Base-by-base conservation (phyloP, 805 yeast genomes). In the Yarrowia bubula region DNA sequence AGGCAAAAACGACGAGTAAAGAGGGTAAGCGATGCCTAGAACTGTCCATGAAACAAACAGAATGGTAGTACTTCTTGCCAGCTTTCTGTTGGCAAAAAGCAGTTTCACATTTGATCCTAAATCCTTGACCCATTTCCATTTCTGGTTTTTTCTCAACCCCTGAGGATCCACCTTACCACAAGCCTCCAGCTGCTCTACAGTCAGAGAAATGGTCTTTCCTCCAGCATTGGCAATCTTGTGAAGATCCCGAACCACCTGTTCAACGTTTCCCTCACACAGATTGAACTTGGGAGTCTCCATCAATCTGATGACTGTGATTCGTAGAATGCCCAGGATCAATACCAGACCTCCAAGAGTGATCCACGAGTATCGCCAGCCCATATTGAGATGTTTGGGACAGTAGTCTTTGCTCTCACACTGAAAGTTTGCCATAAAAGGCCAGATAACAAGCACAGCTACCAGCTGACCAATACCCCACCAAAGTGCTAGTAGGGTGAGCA, bases 381-480 rank as follows among this genome's bases (percentile, higher is more conserved):
- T 79, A 72, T 85, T 85, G 41, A 75, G 71, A 13, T 69, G 65
- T 10, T 81, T 75, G 38, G 78, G 77, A 71, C 89, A 85, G 44
- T 71, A 78, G 8, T 72, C 71, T 10, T 47, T 41, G 74, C 77
- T 71, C 17, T 75, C 72, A 70, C 88, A 84, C 4, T 84, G 80
- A 67, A 76, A 76, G 66, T 81, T 78, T 13, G 85, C 80, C 55
- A 85, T 74, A 64, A 82, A 80, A 0, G 84, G 87, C 85, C 86
- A 85, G 4, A 86, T 81, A 44, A 84, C 69, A 17, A 84, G 73
- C 37, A 77, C 77, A 11, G 85, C 80, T 47, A 84, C 75, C 1
- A 85, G 79, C 71, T 85, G 88, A 37, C 88, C 88, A 39, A 85
- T 76, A 50, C 87, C 86, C 89, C 88, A 85, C 83, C 81, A 85